phyloP scores from a whole-genome alignment of 306 rosid species.

The Vachellia pachyceras region DNA sequence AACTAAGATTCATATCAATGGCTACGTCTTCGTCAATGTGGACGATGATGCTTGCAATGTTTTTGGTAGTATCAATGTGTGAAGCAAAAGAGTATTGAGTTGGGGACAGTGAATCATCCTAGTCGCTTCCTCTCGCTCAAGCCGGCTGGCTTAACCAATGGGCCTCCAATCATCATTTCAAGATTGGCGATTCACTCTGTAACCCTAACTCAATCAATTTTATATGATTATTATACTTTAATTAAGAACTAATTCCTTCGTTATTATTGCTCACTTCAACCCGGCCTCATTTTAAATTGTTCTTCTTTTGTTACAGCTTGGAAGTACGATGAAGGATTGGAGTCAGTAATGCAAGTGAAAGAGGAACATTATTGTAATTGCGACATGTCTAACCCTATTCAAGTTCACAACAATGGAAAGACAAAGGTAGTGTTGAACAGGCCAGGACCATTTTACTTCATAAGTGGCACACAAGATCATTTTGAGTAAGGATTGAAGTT shows the following conservation, averaged over 20 bases:
- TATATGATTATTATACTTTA: too few species aligned
- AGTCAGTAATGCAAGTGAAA: neutral
- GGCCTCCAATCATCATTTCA: neutral
- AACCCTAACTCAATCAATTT: too few species aligned
- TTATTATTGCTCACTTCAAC: too few species aligned
- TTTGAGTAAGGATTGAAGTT: neutral
- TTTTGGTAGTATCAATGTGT: neutral
- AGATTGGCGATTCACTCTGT: neutral
- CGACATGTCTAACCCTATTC: neutral
- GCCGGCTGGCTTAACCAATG: neutral
- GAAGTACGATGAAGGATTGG: neutral
- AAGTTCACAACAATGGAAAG: neutral
- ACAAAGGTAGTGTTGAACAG: neutral
- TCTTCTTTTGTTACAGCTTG: neutral
- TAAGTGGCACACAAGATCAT: neutral
- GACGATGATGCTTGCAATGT: neutral
- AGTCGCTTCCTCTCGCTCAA: neutral
- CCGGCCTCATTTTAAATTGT: neutral
- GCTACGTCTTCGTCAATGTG: neutral
- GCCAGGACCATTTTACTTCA: neutral
- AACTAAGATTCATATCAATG: neutral
- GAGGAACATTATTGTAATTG: neutral
- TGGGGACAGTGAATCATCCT: neutral
- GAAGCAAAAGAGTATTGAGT: neutral
- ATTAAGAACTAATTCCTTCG: too few species aligned